Evolutionary conservation across 164 flowering plant genomes (phyloP).

Genomic region (Kingdonia uniflora): DNA sequence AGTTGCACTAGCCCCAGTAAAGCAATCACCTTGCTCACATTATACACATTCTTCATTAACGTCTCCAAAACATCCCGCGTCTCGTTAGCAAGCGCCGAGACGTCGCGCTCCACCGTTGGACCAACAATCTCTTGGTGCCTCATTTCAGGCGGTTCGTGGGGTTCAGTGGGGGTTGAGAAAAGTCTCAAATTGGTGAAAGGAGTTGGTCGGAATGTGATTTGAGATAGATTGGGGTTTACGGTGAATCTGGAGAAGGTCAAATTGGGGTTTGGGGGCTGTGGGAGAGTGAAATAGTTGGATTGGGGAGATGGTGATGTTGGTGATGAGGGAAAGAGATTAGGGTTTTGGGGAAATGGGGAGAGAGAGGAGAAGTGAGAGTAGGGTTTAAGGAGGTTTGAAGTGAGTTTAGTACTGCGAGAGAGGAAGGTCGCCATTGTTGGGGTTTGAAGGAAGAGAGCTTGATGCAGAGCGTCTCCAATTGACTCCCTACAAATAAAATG

Average conservation of each 20-base stretch:
- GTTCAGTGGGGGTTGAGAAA: slow-evolving; percentile 10
- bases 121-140: slow-evolving; percentile 27
- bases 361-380: neutral
- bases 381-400: neutral
- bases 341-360: neutral
- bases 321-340: neutral
- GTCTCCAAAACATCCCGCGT: slow-evolving; percentile 40
- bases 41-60: slow-evolving; percentile 51
- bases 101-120: slow-evolving; percentile 29
- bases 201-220: neutral
- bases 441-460: too few species aligned
- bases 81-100: slow-evolving; percentile 25
- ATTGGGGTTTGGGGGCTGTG: neutral
- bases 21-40: slow-evolving; percentile 55
- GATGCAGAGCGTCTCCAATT: too few species aligned
- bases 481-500: too few species aligned
- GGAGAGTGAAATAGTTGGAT: neutral
- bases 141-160: slow-evolving; percentile 11
- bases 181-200: neutral
- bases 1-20: slow-evolving; percentile 63
- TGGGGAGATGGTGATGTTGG: neutral
- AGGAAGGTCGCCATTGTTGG: neutral
- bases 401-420: neutral
- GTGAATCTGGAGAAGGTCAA: too few species aligned
- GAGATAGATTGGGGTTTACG: neutral